Evolutionary conservation across 768 basidiomycete species (phyloP), one percentile per base, ranked within the genome.

Genomic region (Pleurotus tuoliensis): DNA sequence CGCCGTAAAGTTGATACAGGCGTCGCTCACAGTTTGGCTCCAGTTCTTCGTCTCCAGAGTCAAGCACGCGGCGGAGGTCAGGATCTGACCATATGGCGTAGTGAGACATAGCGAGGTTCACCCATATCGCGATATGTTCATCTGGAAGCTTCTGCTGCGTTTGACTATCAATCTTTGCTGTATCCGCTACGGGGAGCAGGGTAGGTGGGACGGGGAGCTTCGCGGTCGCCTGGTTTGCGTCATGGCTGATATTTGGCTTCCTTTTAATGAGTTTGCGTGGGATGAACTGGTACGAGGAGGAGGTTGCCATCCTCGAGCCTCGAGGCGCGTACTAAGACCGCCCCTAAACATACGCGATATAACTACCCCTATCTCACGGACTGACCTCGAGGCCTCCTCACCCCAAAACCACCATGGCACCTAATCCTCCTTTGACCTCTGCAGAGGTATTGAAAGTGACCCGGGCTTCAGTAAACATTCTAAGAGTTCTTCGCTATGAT

Each of bases 61-160:
- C 82, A 12, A 86, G 69, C 27, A 71, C 76, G 51, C 76, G 68
- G 22, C 81, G 71, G 8, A 89, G 64, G 50, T 84, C 82, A 0
- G 78, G 68, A 62, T 89, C 80, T 3, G 68, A 64, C 89, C 88
- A 92, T 7, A 91, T 65, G 6, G 78, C 75, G 67, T 90, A 82
- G 63, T 90, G 82, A 4, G 89, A 88, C n/a, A 93, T 70, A 0
- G 88, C 78, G 3, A 92, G 77, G 47, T 68, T 71, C 18, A 86
- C 60, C 34, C 90, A 71, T 8, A 67, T 66, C 3, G 77, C 76
- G 47, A 79, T 75, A 59, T 86, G 85, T 43, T 77, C 74, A 15
- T 76, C 68, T 3, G 63, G 52, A 45, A 34, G 20, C 3, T 34
- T 34, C 30, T 34, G 30, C 8, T 34, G 30, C 11, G 8, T 11